These are phyloP conservation scores for Phaeodactylum tricornutum DNA, from an alignment of 108 stramenopile genomes.

Conservation along the genomic window DNA sequence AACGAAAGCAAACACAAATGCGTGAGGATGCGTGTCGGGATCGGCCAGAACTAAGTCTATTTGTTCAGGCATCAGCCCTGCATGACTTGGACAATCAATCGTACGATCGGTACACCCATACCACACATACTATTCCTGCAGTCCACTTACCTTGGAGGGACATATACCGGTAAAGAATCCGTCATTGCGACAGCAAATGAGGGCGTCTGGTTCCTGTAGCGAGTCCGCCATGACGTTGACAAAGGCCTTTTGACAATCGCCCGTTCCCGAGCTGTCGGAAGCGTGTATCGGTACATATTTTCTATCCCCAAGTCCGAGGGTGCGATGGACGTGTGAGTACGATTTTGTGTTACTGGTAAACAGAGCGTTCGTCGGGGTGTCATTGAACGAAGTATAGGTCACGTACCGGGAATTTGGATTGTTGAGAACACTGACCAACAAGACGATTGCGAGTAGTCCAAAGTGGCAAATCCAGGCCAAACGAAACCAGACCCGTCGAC, in stretches of 20 bases:
- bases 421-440: not conserved
- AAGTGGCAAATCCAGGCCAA: too few relatives aligned
- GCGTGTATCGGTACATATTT: conserved; percentile 63
- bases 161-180: too few relatives aligned
- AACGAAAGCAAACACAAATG: not conserved
- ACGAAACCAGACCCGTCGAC: too few relatives aligned
- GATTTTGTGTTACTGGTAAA: too few relatives aligned
- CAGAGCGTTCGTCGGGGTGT: not conserved
- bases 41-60: not conserved
- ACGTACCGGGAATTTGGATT: not conserved
- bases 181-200: conserved; percentile 54
- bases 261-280: conserved; percentile 5
- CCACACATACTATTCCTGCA: not conserved
- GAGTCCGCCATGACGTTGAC: conserved; percentile 54
- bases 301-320: too few relatives aligned
- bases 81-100: not conserved
- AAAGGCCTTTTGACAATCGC: conserved; percentile 42
- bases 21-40: not conserved
- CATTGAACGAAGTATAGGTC: not conserved
- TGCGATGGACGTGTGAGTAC: too few relatives aligned
- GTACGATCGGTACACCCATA: not conserved
- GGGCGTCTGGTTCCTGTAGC: conserved; percentile 25
- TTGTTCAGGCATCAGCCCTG: not conserved
- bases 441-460: too few relatives aligned
- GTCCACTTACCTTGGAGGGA: too few relatives aligned